A percentile compares a stretch with the other conserved stretches of the same genome.
phyloP scores from a whole-genome alignment of 306 rosid species.

The Begonia loranthoides region DNA sequence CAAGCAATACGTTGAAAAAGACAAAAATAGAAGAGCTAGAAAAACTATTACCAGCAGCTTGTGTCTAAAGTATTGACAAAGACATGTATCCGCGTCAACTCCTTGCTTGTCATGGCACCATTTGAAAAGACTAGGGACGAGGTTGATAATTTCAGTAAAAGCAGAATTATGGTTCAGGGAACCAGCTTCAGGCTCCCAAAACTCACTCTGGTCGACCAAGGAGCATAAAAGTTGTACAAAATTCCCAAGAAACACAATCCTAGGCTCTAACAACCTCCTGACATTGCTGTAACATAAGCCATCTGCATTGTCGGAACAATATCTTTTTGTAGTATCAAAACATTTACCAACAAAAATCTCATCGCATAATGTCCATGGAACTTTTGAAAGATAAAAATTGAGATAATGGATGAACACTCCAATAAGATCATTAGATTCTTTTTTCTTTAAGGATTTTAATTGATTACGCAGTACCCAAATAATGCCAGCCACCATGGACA shows the following conservation, averaged over 20 bases:
- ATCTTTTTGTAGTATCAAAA: constrained; percentile 13
- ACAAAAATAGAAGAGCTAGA: neutral
- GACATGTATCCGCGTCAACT: constrained; percentile 16
- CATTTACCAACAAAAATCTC: constrained; percentile 15
- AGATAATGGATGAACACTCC: constrained; percentile 37
- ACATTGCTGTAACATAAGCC: constrained; percentile 2
- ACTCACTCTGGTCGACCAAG: constrained; percentile 41
- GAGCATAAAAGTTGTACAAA: constrained; percentile 71
- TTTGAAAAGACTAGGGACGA: constrained; percentile 50
- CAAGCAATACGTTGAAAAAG: neutral
- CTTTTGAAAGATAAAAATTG: constrained; percentile 34
- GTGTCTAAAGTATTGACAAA: constrained; percentile 60
- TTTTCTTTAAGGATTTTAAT: constrained; percentile 43
- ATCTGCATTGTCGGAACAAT: constrained; percentile 6
- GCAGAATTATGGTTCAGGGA: constrained; percentile 26
- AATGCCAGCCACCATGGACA: constrained; percentile 47
- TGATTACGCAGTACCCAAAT: constrained; percentile 35
- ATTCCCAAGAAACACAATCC: constrained; percentile 47
- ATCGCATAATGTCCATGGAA: constrained; percentile 44
- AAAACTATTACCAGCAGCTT: constrained; percentile 61
- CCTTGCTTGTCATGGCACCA: constrained; percentile 45
- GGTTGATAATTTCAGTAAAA: constrained; percentile 21
- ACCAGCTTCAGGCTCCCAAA: constrained; percentile 28
- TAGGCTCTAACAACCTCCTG: constrained; percentile 15
- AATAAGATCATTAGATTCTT: constrained; percentile 27